Evolutionary conservation across 2,329 filamentous ascomycete genomes (phyloP).

Genomic region (Leptosphaerulina australis): DNA sequence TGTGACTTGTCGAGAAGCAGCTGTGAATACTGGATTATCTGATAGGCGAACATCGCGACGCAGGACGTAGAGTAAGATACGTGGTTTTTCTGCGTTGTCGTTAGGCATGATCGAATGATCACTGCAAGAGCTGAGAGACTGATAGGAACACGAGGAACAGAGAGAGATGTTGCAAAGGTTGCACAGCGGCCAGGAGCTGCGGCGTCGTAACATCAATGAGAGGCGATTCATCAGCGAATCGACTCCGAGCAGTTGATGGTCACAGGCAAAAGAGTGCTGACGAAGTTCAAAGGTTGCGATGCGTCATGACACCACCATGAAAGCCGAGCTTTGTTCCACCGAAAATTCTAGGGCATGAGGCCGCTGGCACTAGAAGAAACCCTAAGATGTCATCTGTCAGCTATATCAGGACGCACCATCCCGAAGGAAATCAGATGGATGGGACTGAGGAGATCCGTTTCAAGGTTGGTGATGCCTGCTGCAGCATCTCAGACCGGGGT

Average conservation of each 20-base stretch:
- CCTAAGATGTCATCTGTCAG: conserved; percentile 36
- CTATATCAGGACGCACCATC: conserved; percentile 29
- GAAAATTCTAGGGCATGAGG: conserved; percentile 31
- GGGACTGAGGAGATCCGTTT: conserved; percentile 36
- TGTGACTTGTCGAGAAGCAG: conserved; percentile 48
- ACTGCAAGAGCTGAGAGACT: conserved; percentile 20
- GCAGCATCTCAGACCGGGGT: conserved; percentile 27
- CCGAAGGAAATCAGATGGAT: conserved; percentile 25
- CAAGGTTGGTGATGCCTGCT: conserved; percentile 30
- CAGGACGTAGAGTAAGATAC: conserved; percentile 71
- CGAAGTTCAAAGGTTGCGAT: conserved; percentile 19
- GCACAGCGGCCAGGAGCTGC: conserved; percentile 40
- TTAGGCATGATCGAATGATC: conserved; percentile 29
- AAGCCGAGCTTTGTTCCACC: conserved; percentile 25
- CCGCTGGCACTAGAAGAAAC: conserved; percentile 28
- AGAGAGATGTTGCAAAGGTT: conserved; percentile 34
- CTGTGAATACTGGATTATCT: conserved; percentile 76
- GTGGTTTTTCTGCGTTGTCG: conserved; percentile 36
- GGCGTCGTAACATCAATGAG: conserved; percentile 42
- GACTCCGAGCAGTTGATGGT: conserved; percentile 20
- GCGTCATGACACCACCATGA: conserved; percentile 34
- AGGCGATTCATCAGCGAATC: conserved; percentile 25
- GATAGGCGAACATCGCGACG: conserved; percentile 74
- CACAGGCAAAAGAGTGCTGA: conserved; percentile 21
- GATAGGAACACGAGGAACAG: conserved; percentile 33